Conservation (phyloP, 2,329 filamentous ascomycete species). For the Balansia obtecta region DNA sequence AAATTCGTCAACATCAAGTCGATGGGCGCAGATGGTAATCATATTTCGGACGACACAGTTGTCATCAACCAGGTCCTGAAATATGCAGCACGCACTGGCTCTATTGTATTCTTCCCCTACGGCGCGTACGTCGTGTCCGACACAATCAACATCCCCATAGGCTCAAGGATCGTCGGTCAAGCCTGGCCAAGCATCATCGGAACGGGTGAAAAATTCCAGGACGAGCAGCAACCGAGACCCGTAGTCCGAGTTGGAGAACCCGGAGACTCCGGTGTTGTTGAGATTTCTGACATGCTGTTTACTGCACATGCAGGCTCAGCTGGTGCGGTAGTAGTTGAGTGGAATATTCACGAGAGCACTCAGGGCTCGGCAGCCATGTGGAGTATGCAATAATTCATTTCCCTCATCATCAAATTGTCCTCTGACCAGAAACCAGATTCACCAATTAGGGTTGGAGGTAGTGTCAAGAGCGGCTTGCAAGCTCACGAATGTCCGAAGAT, state of each 20-base stretch:
- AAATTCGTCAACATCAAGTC: constrained; percentile 6
- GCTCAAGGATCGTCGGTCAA: constrained; percentile 34
- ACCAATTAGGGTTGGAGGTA: constrained; percentile 33
- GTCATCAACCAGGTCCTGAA: constrained; percentile 19
- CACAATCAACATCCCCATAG: constrained; percentile 32
- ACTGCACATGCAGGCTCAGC: constrained; percentile 44
- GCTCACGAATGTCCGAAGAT: constrained; percentile 12
- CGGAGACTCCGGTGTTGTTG: constrained; percentile 44
- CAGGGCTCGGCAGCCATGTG: constrained; percentile 36
- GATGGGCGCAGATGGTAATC: constrained; percentile 52
- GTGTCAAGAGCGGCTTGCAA: constrained; percentile 10
- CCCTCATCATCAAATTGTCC: too few relatives aligned
- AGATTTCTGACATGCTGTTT: constrained; percentile 52
- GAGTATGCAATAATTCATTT: constrained; percentile 16
- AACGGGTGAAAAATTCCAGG: constrained; percentile 34
- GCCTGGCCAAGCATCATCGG: constrained; percentile 35
- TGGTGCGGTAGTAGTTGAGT: constrained; percentile 51
- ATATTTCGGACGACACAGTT: constrained; percentile 47
- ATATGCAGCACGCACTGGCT: constrained; percentile 13
- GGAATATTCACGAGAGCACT: constrained; percentile 38
- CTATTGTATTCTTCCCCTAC: constrained; percentile 5
- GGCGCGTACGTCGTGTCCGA: constrained; percentile 30
- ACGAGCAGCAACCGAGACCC: constrained; percentile 38
- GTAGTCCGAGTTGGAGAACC: constrained; percentile 44
- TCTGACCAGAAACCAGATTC: constrained; percentile 18